A percentile compares a stretch with the other conserved stretches of the same genome.
Conservation (phyloP, 495 filamentous ascomycete genomes). For the Talaromyces proteolyticus region DNA sequence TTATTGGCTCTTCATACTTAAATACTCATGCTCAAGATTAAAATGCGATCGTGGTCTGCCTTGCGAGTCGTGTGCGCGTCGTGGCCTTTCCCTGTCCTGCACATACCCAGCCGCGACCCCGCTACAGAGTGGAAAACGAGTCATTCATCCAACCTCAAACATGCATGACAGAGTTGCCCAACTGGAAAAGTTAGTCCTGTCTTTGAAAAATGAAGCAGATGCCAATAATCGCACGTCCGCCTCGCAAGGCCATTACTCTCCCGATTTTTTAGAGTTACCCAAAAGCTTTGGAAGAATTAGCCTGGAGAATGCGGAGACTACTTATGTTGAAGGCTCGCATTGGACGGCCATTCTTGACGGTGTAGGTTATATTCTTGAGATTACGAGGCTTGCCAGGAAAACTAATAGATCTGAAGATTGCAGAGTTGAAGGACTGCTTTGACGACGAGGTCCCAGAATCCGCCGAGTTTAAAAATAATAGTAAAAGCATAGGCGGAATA, state of each 20-base stretch:
- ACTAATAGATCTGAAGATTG: too few species aligned
- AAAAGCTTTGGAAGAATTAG: constrained; percentile 10
- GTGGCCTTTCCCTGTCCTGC: constrained; percentile 22
- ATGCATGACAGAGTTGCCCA: constrained; percentile 20
- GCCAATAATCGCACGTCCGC: constrained; percentile 3
- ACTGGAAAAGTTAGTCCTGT: constrained; percentile 18
- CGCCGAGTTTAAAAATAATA: constrained; percentile 17
- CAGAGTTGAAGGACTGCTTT: constrained; percentile 81
- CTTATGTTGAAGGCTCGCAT: constrained; percentile 21
- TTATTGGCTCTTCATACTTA: too few species aligned
- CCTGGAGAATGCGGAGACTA: constrained; percentile 11
- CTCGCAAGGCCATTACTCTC: not conserved
- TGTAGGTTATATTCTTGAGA: constrained; percentile 7
- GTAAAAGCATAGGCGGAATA: constrained; percentile 6
- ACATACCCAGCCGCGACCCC: constrained; percentile 10
- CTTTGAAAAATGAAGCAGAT: constrained; percentile 14
- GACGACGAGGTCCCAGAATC: constrained; percentile 25
- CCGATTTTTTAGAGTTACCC: not conserved
- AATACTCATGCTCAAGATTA: constrained; percentile 7
- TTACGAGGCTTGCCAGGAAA: too few species aligned
- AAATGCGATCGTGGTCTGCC: constrained; percentile 25
- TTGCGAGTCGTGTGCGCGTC: constrained; percentile 18
- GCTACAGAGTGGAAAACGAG: not conserved
- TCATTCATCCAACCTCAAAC: not conserved
- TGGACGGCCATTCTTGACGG: constrained; percentile 24